These are phyloP conservation scores for Ophiostoma sp. DNA, from an alignment of 2,329 filamentous ascomycete genomes.

Conservation along the genomic window DNA sequence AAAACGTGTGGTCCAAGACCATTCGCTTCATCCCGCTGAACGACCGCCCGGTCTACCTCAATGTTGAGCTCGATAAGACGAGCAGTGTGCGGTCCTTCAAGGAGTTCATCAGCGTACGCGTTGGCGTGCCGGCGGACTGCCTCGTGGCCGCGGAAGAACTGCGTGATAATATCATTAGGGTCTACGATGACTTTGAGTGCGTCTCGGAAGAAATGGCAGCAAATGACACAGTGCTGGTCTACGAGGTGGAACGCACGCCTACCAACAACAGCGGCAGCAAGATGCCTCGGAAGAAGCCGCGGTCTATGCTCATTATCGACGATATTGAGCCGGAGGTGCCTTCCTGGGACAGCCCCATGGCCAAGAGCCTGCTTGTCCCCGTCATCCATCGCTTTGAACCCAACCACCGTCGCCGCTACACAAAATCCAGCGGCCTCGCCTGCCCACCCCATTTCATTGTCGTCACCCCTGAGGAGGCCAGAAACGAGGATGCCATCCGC, in stretches of 20 bases:
- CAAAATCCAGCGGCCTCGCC: slow-evolving; percentile 31
- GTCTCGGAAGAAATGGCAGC: slow-evolving; percentile 71
- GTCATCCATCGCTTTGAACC: slow-evolving; percentile 62
- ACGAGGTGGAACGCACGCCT: slow-evolving; percentile 75
- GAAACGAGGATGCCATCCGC: slow-evolving; percentile 67
- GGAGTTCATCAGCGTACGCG: slow-evolving; percentile 66
- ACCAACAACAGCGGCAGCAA: slow-evolving; percentile 70
- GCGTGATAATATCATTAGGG: slow-evolving; percentile 80
- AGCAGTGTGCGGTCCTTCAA: slow-evolving; percentile 69
- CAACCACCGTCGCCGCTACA: slow-evolving; percentile 27
- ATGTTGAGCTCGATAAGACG: slow-evolving; percentile 79
- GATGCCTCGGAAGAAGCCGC: slow-evolving; percentile 46
- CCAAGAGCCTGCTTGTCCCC: slow-evolving; percentile 69
- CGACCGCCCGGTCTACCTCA: slow-evolving; percentile 67
- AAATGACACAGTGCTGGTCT: slow-evolving; percentile 67
- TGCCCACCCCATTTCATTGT: slow-evolving; percentile 69
- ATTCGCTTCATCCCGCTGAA: slow-evolving; percentile 78
- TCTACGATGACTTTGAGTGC: slow-evolving; percentile 68
- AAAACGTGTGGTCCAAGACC: slow-evolving; percentile 74
- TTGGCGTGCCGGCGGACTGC: slow-evolving; percentile 62
- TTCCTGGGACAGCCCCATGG: slow-evolving; percentile 59
- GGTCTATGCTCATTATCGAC: slow-evolving; percentile 54
- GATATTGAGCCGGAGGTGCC: slow-evolving; percentile 51
- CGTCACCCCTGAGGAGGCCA: slow-evolving; percentile 69
- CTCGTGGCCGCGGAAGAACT: slow-evolving; percentile 84